Evolutionary conservation across 1,284 basidiomycete species (phyloP).

Genomic region (Apiotrichum gamsii): DNA sequence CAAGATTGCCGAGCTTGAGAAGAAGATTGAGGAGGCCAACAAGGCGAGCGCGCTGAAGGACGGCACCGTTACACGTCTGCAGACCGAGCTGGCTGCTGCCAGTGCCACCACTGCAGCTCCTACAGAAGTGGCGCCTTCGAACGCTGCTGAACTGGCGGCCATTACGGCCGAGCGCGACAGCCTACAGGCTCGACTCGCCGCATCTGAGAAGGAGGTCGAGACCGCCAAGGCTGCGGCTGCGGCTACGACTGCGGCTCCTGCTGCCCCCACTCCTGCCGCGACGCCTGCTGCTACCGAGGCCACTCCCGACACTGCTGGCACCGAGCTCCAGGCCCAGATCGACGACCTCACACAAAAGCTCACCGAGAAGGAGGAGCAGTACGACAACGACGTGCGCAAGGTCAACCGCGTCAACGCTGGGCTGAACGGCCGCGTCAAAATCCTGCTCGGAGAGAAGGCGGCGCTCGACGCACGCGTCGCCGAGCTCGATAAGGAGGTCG

Average conservation of each 20-base stretch:
- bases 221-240: slow-evolving; percentile 24
- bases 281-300: slow-evolving; percentile 4
- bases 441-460: slow-evolving; percentile 16
- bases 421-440: slow-evolving; percentile 17
- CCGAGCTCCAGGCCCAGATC: slow-evolving; percentile 20
- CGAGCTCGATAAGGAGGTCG: slow-evolving; percentile 27
- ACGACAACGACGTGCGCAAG: slow-evolving; percentile 33
- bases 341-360: slow-evolving; percentile 18
- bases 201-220: slow-evolving; percentile 36
- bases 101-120: not conserved
- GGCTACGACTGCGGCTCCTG: not conserved
- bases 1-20: slow-evolving; percentile 31
- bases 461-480: slow-evolving; percentile 15
- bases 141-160: slow-evolving; percentile 1
- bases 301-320: not conserved
- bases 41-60: slow-evolving; percentile 23
- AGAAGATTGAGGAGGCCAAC: slow-evolving; percentile 26
- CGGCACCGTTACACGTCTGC: slow-evolving; percentile 27
- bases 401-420: slow-evolving; percentile 33
- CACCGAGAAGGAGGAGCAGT: slow-evolving; percentile 18
- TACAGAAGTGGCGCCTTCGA: slow-evolving; percentile 8
- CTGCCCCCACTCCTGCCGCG: slow-evolving; percentile 3
- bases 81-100: slow-evolving; percentile 27
- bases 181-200: slow-evolving; percentile 28
- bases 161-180: slow-evolving; percentile 30